These are phyloP conservation scores for Colletotrichum salicis DNA, from an alignment of 2,329 filamentous ascomycete species.

Conservation along the genomic window DNA sequence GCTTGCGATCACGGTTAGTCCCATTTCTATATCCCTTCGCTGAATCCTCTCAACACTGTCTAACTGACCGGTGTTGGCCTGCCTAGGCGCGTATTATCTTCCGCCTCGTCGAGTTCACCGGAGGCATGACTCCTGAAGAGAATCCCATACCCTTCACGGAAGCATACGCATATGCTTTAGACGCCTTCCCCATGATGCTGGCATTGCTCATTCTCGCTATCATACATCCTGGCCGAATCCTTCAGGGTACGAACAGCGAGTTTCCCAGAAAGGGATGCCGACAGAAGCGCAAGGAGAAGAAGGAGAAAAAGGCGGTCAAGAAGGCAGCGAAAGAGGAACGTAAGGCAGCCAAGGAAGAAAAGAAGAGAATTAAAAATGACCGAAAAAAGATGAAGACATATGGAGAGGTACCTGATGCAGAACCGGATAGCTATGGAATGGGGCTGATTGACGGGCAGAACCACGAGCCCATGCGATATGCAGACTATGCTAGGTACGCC, in stretches of 20 bases:
- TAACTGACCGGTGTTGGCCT: neutral
- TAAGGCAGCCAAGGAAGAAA: neutral
- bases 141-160: neutral
- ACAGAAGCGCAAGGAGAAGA: neutral
- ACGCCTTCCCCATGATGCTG: neutral
- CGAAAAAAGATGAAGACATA: neutral
- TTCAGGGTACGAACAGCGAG: neutral
- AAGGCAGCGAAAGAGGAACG: neutral
- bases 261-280: neutral
- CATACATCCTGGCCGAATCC: neutral
- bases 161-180: neutral
- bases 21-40: neutral
- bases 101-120: neutral
- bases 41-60: neutral
- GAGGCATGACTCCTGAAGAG: neutral
- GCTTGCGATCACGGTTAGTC: neutral
- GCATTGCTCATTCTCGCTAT: neutral
- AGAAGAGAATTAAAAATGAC: neutral
- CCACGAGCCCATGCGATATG: neutral
- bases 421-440: neutral
- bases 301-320: neutral
- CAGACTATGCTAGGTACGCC: neutral
- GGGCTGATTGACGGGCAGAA: neutral
- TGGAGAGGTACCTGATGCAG: neutral
- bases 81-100: neutral